These are phyloP conservation scores for Chlorella variabilis DNA, from an alignment of 163 green algal species.

Conservation along the genomic window DNA sequence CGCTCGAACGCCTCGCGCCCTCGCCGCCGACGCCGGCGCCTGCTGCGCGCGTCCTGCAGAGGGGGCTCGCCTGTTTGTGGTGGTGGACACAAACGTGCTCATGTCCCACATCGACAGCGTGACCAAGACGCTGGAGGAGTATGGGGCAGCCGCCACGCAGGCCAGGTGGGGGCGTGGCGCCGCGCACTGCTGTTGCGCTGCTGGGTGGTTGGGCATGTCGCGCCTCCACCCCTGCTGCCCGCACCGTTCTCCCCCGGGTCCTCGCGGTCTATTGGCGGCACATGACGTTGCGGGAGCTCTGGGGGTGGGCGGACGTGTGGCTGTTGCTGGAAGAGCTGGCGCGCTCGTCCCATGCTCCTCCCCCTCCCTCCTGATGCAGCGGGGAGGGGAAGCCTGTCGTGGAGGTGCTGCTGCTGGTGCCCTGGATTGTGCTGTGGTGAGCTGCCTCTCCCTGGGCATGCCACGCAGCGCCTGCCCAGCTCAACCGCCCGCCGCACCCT, in stretches of 20 bases:
- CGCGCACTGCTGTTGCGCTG: not conserved
- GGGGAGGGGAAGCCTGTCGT: not conserved
- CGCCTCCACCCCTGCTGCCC: not conserved
- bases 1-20: too few relatives aligned
- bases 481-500: too few relatives aligned
- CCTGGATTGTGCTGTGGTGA: conserved; percentile 46
- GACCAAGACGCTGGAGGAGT: conserved; percentile 5
- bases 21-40: too few relatives aligned
- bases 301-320: too few relatives aligned
- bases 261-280: too few relatives aligned
- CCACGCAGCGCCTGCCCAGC: too few relatives aligned
- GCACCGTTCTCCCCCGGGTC: not conserved
- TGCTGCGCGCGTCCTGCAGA: conserved; percentile 5
- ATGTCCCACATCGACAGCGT: conserved; percentile 36
- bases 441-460: too few relatives aligned
- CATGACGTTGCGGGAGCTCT: too few relatives aligned
- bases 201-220: not conserved
- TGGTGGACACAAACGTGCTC: conserved; percentile 57
- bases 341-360: not conserved
- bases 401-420: conserved; percentile 45
- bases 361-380: not conserved
- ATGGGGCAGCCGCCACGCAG: not conserved
- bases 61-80: conserved; percentile 26
- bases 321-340: not conserved
- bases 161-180: not conserved